Conservation (phyloP, 2,329 filamentous ascomycete genomes). For the Penicillium sp. region DNA sequence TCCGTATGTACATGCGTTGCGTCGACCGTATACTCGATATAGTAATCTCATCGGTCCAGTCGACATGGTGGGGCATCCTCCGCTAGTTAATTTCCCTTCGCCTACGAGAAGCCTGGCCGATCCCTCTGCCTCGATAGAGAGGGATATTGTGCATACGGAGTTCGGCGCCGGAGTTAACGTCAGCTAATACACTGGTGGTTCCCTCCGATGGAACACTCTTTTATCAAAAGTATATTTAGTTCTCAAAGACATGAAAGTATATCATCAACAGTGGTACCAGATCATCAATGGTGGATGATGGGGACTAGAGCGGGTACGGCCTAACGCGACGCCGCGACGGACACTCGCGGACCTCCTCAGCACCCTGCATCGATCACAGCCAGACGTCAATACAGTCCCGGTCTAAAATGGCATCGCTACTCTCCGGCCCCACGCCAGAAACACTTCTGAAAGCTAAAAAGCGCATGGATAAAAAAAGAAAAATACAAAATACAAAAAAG, state of each 20-base stretch:
- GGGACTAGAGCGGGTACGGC: slow-evolving; percentile 26
- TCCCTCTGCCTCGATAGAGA: neutral
- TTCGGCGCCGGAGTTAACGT: neutral
- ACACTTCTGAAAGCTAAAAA: neutral
- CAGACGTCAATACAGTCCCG: slow-evolving; percentile 16
- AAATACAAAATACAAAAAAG: slow-evolving; percentile 7
- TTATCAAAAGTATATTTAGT: neutral
- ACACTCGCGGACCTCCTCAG: slow-evolving; percentile 24
- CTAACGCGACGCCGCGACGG: slow-evolving; percentile 28
- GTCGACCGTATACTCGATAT: slow-evolving; percentile 6
- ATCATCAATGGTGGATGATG: slow-evolving; percentile 1
- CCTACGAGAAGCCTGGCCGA: neutral
- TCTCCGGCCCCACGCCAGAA: slow-evolving; percentile 13
- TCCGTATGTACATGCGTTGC: neutral
- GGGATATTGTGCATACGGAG: neutral
- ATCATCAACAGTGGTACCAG: neutral
- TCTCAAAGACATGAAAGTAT: neutral
- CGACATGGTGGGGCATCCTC: neutral
- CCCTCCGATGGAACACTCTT: neutral
- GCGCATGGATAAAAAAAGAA: slow-evolving; percentile 10
- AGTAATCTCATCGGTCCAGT: neutral
- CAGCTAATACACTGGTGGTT: neutral
- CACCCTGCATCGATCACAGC: slow-evolving; percentile 35
- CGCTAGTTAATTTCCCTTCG: neutral
- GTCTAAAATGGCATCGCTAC: slow-evolving; percentile 22